These are phyloP conservation scores for Sungouiozyma intestinalis DNA, from an alignment of 805 yeast species.

Conservation along the genomic window DNA sequence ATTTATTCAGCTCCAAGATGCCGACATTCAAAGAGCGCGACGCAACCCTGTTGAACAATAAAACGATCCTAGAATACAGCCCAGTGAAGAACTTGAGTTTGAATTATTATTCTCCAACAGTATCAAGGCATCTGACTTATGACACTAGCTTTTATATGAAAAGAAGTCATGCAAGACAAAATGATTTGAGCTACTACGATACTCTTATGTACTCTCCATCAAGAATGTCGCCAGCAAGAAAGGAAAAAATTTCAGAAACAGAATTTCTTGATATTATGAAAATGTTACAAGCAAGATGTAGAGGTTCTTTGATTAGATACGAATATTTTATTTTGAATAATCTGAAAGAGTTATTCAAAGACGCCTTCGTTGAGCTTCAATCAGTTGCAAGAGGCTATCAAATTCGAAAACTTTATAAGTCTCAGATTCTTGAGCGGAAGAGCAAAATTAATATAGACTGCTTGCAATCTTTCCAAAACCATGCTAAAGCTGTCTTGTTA, in stretches of 20 bases:
- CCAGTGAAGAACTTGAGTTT: conserved; percentile 18
- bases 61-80: conserved; percentile 18
- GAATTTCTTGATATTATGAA: conserved; percentile 30
- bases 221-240: conserved; percentile 24
- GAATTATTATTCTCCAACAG: conserved; percentile 27
- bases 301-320: conserved; percentile 62
- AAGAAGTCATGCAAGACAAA: conserved; percentile 21
- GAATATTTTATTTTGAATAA: conserved; percentile 51
- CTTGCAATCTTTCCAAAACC: conserved; percentile 39
- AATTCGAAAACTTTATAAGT: conserved; percentile 1
- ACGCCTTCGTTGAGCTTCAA: conserved; percentile 40
- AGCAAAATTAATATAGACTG: conserved; percentile 6
- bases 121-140: conserved; percentile 20
- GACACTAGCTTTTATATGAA: conserved; percentile 21
- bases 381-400: conserved; percentile 42
- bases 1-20: background rate
- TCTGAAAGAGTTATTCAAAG: conserved; percentile 47
- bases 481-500: conserved; percentile 36
- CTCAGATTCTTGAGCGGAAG: conserved; percentile 1
- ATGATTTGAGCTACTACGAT: conserved; percentile 17
- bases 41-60: conserved; percentile 2
- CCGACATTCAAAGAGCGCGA: conserved; percentile 9
- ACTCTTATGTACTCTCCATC: conserved; percentile 16
- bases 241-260: conserved; percentile 21
- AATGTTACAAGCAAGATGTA: conserved; percentile 54